Evolutionary conservation across 73 alveolate species (phyloP).

Genomic region (Stentor coeruleus): DNA sequence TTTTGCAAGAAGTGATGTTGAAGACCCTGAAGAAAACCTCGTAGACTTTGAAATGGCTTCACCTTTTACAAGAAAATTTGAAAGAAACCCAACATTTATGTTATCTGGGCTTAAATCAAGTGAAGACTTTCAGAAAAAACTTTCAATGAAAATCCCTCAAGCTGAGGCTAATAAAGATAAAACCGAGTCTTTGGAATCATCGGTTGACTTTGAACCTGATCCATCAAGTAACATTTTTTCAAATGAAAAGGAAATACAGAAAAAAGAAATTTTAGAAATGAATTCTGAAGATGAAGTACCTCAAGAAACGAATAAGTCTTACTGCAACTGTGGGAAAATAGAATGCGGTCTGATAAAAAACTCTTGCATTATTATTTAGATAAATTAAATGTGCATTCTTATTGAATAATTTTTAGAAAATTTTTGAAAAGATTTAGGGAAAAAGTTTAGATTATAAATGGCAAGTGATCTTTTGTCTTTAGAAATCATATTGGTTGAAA

Average conservation of each 20-base stretch:
- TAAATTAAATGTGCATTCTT: too few species aligned
- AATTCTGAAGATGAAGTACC: neutral
- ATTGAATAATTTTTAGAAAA: too few species aligned
- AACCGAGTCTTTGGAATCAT: neutral
- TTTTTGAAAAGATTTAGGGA: too few species aligned
- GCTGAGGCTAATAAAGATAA: neutral
- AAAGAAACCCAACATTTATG: neutral
- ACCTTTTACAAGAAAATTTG: neutral
- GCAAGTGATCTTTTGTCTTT: neutral
- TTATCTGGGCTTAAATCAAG: neutral
- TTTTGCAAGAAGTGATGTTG: neutral
- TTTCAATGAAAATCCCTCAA: neutral
- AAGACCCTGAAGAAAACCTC: conserved; percentile 1
- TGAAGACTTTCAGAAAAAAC: neutral
- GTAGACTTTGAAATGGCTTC: neutral
- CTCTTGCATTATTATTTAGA: neutral
- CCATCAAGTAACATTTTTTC: too few species aligned
- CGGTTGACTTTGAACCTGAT: neutral
- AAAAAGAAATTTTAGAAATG: neutral
- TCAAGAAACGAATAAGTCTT: neutral
- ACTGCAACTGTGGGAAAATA: neutral
- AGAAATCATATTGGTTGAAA: neutral
- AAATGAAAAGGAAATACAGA: too few species aligned
- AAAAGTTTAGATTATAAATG: too few species aligned
- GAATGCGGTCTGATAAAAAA: neutral